Conservation (phyloP, 176 grass and related monocot genomes). For the Oryza australiensis region DNA sequence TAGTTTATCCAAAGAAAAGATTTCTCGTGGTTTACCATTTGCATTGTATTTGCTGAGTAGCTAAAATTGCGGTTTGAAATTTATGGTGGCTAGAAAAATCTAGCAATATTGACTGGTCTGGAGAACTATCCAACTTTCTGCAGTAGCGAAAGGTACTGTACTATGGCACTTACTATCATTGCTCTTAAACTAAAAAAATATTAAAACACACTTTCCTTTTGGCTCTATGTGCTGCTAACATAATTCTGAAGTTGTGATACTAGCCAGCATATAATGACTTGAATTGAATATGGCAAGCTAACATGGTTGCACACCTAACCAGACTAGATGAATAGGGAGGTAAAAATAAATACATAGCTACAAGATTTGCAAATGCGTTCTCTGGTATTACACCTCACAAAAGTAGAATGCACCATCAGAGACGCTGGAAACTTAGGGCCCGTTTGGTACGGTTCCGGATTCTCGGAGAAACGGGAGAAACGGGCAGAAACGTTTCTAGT, state of each 20-base stretch:
- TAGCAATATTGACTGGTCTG: background rate
- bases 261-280: background rate
- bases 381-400: background rate
- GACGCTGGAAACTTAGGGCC: background rate
- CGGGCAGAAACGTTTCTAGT: too few relatives aligned
- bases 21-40: background rate
- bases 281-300: background rate
- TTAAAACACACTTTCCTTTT: background rate
- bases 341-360: background rate
- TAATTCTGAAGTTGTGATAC: background rate
- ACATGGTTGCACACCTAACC: background rate
- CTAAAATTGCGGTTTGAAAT: background rate
- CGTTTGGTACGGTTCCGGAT: too few relatives aligned
- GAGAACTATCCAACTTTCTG: background rate
- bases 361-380: background rate
- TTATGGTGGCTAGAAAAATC: conserved; percentile 3
- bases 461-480: too few relatives aligned
- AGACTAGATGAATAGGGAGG: background rate
- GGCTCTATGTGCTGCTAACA: background rate
- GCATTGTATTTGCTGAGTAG: background rate
- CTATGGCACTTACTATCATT: background rate
- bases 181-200: background rate
- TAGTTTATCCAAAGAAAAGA: background rate
- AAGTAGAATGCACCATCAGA: background rate
- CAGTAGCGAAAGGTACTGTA: background rate